Evolutionary conservation across 2,329 filamentous ascomycete genomes (phyloP).

Genomic region (Penicillium sp.): DNA sequence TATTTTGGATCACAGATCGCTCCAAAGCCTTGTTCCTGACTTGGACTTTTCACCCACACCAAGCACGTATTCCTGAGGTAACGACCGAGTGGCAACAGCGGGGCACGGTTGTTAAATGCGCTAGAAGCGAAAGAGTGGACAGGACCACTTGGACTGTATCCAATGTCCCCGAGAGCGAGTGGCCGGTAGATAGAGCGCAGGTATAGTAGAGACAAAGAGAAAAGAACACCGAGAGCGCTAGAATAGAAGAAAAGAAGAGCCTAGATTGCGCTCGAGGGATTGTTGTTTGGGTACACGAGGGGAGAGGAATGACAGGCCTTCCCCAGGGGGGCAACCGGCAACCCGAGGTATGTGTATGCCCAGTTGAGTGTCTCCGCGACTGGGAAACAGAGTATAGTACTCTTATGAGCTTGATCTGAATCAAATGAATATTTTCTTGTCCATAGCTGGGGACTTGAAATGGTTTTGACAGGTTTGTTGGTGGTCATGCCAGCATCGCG

Average conservation of each 20-base stretch:
- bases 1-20: neutral
- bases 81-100: constrained; percentile 5
- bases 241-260: constrained; percentile 21
- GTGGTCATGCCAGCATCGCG: neutral
- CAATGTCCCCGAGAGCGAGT: constrained; percentile 57
- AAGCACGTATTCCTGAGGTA: neutral
- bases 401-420: neutral
- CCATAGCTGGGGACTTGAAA: neutral
- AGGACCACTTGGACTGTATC: constrained; percentile 26
- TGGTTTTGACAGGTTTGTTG: neutral
- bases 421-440: neutral
- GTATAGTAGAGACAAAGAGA: constrained; percentile 14
- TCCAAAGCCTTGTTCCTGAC: neutral
- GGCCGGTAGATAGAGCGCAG: constrained; percentile 5
- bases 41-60: neutral
- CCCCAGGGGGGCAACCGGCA: constrained; percentile 22
- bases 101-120: constrained; percentile 15
- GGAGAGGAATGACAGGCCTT: constrained; percentile 22
- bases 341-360: constrained; percentile 22
- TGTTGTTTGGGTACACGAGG: constrained; percentile 23
- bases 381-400: neutral
- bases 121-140: constrained; percentile 24
- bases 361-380: neutral
- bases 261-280: constrained; percentile 24
- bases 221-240: constrained; percentile 9